These are phyloP conservation scores for Mucor indicus DNA, from an alignment of 371 early-diverging fungal genomes.

Conservation along the genomic window DNA sequence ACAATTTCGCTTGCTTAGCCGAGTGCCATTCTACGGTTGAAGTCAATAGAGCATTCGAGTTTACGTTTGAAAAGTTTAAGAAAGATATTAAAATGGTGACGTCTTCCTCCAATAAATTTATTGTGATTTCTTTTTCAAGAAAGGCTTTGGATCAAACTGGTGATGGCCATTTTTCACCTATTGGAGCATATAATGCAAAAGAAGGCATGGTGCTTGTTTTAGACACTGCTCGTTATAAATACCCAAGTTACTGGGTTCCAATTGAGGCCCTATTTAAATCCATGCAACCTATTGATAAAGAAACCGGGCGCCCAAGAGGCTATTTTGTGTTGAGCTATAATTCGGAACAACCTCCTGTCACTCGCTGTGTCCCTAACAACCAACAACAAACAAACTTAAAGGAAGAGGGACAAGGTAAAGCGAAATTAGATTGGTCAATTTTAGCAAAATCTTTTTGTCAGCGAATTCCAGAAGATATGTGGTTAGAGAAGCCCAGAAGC, in stretches of 20 bases:
- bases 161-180: slow-evolving; percentile 82
- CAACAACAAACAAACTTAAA: background rate
- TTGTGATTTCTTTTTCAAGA: slow-evolving; percentile 87
- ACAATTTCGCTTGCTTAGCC: slow-evolving; percentile 86
- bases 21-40: slow-evolving; percentile 80
- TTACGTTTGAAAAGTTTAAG: slow-evolving; percentile 73
- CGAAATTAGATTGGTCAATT: slow-evolving; percentile 45
- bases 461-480: slow-evolving; percentile 49
- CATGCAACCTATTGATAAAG: slow-evolving; percentile 76
- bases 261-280: slow-evolving; percentile 74
- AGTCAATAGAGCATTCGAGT: slow-evolving; percentile 65
- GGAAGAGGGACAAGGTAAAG: slow-evolving; percentile 2
- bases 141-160: slow-evolving; percentile 85
- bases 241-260: slow-evolving; percentile 79
- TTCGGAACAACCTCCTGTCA: slow-evolving; percentile 39
- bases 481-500: slow-evolving; percentile 46
- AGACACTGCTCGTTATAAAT: slow-evolving; percentile 78
- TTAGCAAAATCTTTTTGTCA: slow-evolving; percentile 50
- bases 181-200: slow-evolving; percentile 67
- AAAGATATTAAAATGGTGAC: slow-evolving; percentile 69
- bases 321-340: slow-evolving; percentile 77
- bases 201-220: slow-evolving; percentile 73
- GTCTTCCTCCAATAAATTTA: slow-evolving; percentile 69
- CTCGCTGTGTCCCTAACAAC: slow-evolving; percentile 26
- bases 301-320: slow-evolving; percentile 80